Evolutionary conservation across 108 stramenopile genomes (phyloP).

Genomic region (Skeletonema menzelii): DNA sequence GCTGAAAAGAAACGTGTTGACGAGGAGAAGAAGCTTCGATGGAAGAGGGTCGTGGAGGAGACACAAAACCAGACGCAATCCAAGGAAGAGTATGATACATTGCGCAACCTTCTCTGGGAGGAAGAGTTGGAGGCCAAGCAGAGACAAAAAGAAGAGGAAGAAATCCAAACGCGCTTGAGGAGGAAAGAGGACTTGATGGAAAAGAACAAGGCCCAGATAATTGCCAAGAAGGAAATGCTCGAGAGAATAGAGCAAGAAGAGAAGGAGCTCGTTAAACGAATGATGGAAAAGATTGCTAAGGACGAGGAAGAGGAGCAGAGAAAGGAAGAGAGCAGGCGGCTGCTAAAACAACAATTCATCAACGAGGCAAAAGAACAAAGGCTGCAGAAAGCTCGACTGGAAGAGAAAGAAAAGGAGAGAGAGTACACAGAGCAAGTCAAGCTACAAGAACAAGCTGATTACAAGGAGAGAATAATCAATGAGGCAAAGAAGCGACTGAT

Average conservation of each 20-base stretch:
- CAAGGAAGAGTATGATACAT: slow-evolving; percentile 55
- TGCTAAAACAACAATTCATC: slow-evolving; percentile 50
- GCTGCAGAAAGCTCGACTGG: slow-evolving; percentile 39
- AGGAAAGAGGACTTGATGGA: slow-evolving; percentile 55
- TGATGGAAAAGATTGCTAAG: slow-evolving; percentile 61
- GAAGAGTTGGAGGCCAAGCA: slow-evolving; percentile 66
- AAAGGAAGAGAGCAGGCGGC: slow-evolving; percentile 30
- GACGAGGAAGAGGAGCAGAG: slow-evolving; percentile 56
- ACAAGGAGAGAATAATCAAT: slow-evolving; percentile 49
- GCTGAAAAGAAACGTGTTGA: slow-evolving; percentile 45
- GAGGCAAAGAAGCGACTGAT: slow-evolving; percentile 56
- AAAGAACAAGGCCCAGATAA: slow-evolving; percentile 52
- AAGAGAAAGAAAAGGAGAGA: slow-evolving; percentile 42
- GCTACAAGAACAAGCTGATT: slow-evolving; percentile 46
- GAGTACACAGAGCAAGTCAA: slow-evolving; percentile 40
- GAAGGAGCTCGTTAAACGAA: slow-evolving; percentile 55
- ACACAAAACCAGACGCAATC: slow-evolving; percentile 45
- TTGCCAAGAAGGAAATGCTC: slow-evolving; percentile 54
- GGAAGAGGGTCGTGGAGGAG: slow-evolving; percentile 56
- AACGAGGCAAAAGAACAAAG: slow-evolving; percentile 44
- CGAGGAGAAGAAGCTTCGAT: slow-evolving; percentile 46
- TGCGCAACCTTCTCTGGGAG: slow-evolving; percentile 70
- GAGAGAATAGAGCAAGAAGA: slow-evolving; percentile 61
- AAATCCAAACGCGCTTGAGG: slow-evolving; percentile 25
- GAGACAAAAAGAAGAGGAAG: slow-evolving; percentile 53